Conservation (phyloP, 352 stramenopile genomes). For the Phytophthora ramorum region DNA sequence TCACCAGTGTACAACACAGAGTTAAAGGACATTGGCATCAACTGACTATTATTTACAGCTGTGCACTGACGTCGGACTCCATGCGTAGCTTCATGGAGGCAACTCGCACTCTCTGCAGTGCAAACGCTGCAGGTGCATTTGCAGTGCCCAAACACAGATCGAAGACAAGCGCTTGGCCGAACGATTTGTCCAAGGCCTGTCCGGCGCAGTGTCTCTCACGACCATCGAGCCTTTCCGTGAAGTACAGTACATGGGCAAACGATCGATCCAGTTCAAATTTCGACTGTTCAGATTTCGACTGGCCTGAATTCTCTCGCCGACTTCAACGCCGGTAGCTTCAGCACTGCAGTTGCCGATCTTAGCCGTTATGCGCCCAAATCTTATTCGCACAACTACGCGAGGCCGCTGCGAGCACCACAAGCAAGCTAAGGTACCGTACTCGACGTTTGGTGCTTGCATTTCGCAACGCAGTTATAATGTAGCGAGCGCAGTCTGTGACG, state of each 20-base stretch:
- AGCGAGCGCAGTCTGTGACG: constrained; percentile 10
- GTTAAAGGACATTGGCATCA: too few species aligned
- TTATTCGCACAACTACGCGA: constrained; percentile 6
- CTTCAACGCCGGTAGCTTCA: too few species aligned
- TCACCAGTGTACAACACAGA: too few species aligned
- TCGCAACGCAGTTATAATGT: not conserved
- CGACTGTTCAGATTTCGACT: constrained; percentile 4
- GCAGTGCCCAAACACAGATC: too few species aligned
- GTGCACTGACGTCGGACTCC: too few species aligned
- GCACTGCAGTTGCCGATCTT: not conserved
- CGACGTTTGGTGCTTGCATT: not conserved
- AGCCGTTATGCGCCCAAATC: constrained; percentile 5
- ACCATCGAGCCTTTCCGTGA: not conserved
- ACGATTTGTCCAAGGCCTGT: too few species aligned
- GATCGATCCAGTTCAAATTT: not conserved
- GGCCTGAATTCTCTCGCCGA: not conserved
- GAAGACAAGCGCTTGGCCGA: too few species aligned
- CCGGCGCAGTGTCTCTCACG: too few species aligned
- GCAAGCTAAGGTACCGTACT: not conserved
- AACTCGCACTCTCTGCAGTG: too few species aligned
- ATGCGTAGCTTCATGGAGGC: too few species aligned
- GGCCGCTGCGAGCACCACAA: not conserved
- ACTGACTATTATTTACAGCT: too few species aligned
- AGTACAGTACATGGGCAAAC: not conserved
- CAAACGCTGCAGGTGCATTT: too few species aligned